These are phyloP conservation scores for Colletotrichum ledebouriae DNA, from an alignment of 2,329 filamentous ascomycete genomes.

Conservation along the genomic window DNA sequence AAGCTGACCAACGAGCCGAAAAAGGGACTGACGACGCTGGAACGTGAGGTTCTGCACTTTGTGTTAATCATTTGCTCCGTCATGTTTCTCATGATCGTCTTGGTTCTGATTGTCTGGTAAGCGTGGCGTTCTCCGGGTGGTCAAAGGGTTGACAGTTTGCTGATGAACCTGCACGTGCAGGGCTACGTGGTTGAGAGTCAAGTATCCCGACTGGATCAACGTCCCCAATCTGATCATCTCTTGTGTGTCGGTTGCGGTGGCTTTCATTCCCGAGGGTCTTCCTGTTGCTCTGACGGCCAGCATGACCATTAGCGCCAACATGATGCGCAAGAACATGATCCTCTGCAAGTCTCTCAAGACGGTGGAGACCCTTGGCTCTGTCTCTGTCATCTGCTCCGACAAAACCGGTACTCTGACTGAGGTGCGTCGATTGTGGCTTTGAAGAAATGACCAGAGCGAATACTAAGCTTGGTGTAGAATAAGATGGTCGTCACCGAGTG, in stretches of 20 bases:
- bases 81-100: slow-evolving; percentile 74
- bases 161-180: slow-evolving; percentile 51
- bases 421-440: slow-evolving; percentile 49
- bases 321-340: slow-evolving; percentile 83
- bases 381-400: slow-evolving; percentile 81
- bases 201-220: slow-evolving; percentile 78
- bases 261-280: slow-evolving; percentile 81
- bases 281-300: slow-evolving; percentile 78
- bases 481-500: slow-evolving; percentile 81
- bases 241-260: slow-evolving; percentile 79
- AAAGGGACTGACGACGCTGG: slow-evolving; percentile 75
- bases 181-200: slow-evolving; percentile 76
- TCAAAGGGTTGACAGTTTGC: neutral
- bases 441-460: neutral
- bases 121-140: slow-evolving; percentile 44
- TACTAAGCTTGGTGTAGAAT: slow-evolving; percentile 59
- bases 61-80: slow-evolving; percentile 77
- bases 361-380: slow-evolving; percentile 80
- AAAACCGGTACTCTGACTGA: slow-evolving; percentile 80
- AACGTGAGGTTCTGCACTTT: slow-evolving; percentile 80
- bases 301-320: slow-evolving; percentile 80
- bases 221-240: slow-evolving; percentile 79
- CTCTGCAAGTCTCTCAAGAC: slow-evolving; percentile 86
- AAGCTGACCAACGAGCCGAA: slow-evolving; percentile 79
- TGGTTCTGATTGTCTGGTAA: slow-evolving; percentile 77